Percentiles rank a stretch among this genome's conserved stretches.
These are phyloP conservation scores for Cyclotella cryptica DNA, from an alignment of 108 stramenopile species.

Conservation along the genomic window DNA sequence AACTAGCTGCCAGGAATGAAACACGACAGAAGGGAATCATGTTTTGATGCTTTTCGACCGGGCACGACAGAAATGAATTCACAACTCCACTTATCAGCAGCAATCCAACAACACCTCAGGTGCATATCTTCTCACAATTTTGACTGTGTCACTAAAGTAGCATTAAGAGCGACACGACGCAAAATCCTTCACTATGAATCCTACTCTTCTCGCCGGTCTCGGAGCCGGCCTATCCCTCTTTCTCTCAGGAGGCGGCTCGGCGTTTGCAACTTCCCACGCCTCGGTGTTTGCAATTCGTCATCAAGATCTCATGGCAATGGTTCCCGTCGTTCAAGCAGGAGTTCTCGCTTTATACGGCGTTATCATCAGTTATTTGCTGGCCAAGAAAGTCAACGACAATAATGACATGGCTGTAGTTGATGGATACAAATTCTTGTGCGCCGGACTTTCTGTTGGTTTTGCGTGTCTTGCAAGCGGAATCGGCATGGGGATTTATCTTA, in stretches of 20 bases:
- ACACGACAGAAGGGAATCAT: no score
- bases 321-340: conserved; percentile 61
- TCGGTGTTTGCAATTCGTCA: conserved; percentile 57
- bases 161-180: not conserved
- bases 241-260: conserved; percentile 48
- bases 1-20: no score
- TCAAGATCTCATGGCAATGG: conserved; percentile 36
- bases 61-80: no score
- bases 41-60: no score
- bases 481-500: conserved; percentile 58
- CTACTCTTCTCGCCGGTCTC: conserved; percentile 29
- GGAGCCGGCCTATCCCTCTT: conserved; percentile 62
- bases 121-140: no score
- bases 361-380: conserved; percentile 56
- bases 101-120: no score
- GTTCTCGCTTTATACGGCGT: conserved; percentile 73
- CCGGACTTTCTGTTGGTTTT: conserved; percentile 64
- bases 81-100: no score
- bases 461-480: conserved; percentile 62
- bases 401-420: conserved; percentile 23
- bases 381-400: conserved; percentile 32
- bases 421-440: conserved; percentile 57
- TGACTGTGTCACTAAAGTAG: no score
- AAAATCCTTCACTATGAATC: not conserved
- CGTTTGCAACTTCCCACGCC: conserved; percentile 51